These are phyloP conservation scores for Hymenoscyphus repandus DNA, from an alignment of 2,329 filamentous ascomycete species.

Conservation along the genomic window DNA sequence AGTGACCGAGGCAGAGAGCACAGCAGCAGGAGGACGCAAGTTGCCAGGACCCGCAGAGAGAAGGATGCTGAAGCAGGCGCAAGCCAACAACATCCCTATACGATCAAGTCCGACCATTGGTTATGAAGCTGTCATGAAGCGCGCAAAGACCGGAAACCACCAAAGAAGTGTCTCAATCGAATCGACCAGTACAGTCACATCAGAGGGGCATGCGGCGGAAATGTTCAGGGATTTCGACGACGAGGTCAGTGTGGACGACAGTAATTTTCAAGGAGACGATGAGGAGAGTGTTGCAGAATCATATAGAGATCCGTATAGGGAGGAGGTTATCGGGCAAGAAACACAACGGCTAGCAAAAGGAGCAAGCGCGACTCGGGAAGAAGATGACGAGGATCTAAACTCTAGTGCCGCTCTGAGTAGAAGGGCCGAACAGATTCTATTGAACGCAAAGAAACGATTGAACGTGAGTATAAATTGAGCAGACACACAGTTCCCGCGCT, in stretches of 20 bases:
- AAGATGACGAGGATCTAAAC: constrained; percentile 57
- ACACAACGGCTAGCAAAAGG: constrained; percentile 22
- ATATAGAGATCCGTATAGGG: constrained; percentile 28
- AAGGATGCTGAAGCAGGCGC: constrained; percentile 23
- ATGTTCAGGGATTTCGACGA: constrained; percentile 59
- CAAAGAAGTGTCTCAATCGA: constrained; percentile 52
- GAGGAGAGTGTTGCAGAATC: constrained; percentile 54
- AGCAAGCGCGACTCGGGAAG: constrained; percentile 33
- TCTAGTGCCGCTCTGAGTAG: constrained; percentile 73
- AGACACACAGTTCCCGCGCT: constrained; percentile 10
- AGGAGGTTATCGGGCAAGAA: constrained; percentile 29
- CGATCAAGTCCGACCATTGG: constrained; percentile 43
- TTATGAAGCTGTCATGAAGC: constrained; percentile 40
- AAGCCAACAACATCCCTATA: constrained; percentile 25
- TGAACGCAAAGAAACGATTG: constrained; percentile 84
- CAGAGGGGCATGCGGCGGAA: constrained; percentile 40
- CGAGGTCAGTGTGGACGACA: constrained; percentile 55
- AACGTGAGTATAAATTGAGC: constrained; percentile 56
- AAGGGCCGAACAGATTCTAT: constrained; percentile 82
- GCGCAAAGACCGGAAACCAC: constrained; percentile 39
- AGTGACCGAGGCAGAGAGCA: constrained; percentile 49
- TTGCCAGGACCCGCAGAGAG: constrained; percentile 29
- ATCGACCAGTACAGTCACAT: constrained; percentile 56
- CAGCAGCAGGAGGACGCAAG: constrained; percentile 37
- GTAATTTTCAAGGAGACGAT: constrained; percentile 62